phyloP scores from a whole-genome alignment of 305 asterid genomes.

The Fraxinus latifolia region DNA sequence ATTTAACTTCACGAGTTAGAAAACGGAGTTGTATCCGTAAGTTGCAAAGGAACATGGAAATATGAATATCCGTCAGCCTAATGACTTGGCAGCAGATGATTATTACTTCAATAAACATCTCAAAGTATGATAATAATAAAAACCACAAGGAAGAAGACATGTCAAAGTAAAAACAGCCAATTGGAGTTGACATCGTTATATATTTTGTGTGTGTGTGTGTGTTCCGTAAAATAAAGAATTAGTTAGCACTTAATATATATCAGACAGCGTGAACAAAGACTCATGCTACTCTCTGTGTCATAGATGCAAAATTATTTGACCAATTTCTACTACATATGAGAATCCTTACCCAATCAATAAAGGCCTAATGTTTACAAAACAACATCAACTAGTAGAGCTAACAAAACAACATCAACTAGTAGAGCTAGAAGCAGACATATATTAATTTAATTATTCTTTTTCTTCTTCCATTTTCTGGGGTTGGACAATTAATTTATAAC shows the following conservation, averaged over 20 bases:
- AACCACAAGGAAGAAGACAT: background rate
- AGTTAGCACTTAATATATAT: background rate
- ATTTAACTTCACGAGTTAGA: background rate
- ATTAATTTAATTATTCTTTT: background rate
- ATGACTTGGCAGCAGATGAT: background rate
- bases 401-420: background rate
- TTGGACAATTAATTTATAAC: background rate
- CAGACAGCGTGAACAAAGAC: background rate
- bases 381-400: background rate
- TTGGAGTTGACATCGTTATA: no score
- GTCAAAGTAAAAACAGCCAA: background rate
- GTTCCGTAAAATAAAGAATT: background rate
- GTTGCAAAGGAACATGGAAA: background rate
- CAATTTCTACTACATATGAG: background rate
- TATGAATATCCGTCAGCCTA: background rate
- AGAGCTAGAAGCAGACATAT: background rate
- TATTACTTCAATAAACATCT: background rate
- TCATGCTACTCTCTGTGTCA: background rate
- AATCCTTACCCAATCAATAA: background rate
- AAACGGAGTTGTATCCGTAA: background rate
- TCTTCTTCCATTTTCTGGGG: background rate
- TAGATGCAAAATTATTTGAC: background rate
- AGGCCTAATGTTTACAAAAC: background rate
- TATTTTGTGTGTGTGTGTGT: no score
- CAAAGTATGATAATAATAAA: background rate